Base-by-base conservation (phyloP, 768 basidiomycete genomes). In the Thelephora ganbajun region DNA sequence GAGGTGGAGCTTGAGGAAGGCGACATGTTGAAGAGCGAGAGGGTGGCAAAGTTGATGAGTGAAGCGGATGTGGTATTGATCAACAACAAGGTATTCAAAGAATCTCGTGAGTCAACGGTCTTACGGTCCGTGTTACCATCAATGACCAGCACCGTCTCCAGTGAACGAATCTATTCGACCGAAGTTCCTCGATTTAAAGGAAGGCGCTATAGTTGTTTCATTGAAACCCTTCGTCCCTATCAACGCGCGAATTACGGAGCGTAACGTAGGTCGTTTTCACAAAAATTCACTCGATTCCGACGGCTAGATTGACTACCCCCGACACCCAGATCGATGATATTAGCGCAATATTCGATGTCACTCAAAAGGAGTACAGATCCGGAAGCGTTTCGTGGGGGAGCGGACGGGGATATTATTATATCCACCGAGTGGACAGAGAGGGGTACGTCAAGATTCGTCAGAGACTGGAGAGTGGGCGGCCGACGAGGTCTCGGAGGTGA, bases 171-270 rank as follows among this genome's bases (percentile, higher is more conserved):
- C 80, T 1, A 66, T 99, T 13, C 73, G 85, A 41, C 80, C 85
- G 23, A 84, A 90, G 57, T 98, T 98, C 64, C 69, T 99, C 47
- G 96, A 99, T 58, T 68, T 98, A 50, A 96, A 91, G 58, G 89
- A 94, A 50, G 88, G 89, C 16, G 90, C 92, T 0, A 80, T 80
- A 43, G 85, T 99, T 43, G 76, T 98, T 34, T 91, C 88, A 16
- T 66, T 99, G 14, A 79, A 83, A 50, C 89, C 91, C 1, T 96
- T 89, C 52, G 81, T 92, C 48, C 74, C 81, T 30, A 62, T 66
- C 19, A 69, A 82, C 54, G 83, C 80, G 37, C 77, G 86, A 34
- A 69, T 96, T 49, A 89, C 85, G 0, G 82, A 90, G 55, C 82
- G 85, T 41, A 94, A 91, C 54, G 83, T 86, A 54, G 14, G 39